Percentiles rank a stretch among this genome's conserved stretches.
Conservation (phyloP, 208 protist genomes). For the Crithidia expoeki region DNA sequence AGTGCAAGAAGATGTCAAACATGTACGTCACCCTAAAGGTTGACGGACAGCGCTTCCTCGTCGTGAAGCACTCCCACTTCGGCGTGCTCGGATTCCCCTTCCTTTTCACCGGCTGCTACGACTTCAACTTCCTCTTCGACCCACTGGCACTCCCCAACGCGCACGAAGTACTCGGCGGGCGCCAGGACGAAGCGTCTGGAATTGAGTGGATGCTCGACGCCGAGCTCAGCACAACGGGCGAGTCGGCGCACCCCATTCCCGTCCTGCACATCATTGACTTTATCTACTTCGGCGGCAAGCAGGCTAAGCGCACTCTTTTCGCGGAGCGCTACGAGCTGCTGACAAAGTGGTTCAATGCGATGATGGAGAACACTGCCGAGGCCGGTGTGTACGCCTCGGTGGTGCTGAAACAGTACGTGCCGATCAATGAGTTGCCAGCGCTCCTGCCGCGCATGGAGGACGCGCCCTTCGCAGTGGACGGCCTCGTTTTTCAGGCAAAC, state of each 20-base stretch:
- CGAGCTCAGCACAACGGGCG: slow-evolving; percentile 51
- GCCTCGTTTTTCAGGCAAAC: slow-evolving; percentile 85
- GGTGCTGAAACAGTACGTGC: slow-evolving; percentile 82
- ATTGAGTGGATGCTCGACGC: slow-evolving; percentile 81
- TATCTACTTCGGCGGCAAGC: slow-evolving; percentile 78
- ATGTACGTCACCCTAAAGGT: slow-evolving; percentile 83
- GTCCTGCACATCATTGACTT: slow-evolving; percentile 81
- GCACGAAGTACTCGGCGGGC: slow-evolving; percentile 12
- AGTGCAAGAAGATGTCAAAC: slow-evolving; percentile 36
- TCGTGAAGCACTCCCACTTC: slow-evolving; percentile 72
- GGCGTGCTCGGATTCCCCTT: slow-evolving; percentile 81
- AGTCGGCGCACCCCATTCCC: slow-evolving; percentile 17
- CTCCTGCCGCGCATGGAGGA: slow-evolving; percentile 63
- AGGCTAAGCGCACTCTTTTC: slow-evolving; percentile 58
- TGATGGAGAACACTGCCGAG: slow-evolving; percentile 29
- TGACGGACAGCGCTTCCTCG: slow-evolving; percentile 76
- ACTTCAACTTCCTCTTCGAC: slow-evolving; percentile 74
- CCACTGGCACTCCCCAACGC: slow-evolving; percentile 29
- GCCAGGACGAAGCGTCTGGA: slow-evolving; percentile 10
- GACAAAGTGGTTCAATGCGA: slow-evolving; percentile 55
- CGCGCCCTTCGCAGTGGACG: slow-evolving; percentile 66
- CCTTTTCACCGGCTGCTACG: slow-evolving; percentile 69
- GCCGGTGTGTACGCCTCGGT: slow-evolving; percentile 9
- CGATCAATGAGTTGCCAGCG: slow-evolving; percentile 61
- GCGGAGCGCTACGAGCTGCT: slow-evolving; percentile 58